Conservation (phyloP, 495 filamentous ascomycete species). For the Penicillium cosmopolitanum region DNA sequence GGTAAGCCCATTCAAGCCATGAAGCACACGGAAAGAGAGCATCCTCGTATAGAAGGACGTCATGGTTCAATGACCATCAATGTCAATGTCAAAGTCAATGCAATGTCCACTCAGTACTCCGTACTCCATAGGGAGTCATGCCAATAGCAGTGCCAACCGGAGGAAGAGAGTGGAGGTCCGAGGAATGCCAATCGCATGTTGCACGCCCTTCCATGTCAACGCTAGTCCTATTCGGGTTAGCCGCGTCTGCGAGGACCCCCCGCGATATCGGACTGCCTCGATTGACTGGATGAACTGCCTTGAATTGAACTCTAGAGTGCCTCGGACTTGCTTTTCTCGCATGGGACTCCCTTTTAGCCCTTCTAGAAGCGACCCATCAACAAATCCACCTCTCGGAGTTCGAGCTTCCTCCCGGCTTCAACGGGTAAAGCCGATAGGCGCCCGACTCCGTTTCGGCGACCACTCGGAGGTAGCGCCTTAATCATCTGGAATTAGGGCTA, state of each 20-base stretch:
- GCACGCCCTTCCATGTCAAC: constrained; percentile 47
- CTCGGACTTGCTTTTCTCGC: too few relatives aligned
- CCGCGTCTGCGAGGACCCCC: constrained; percentile 1
- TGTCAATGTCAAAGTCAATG: constrained; percentile 1
- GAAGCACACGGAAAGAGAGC: background rate
- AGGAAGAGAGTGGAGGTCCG: constrained; percentile 9
- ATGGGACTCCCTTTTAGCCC: background rate
- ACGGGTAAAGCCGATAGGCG: constrained; percentile 1
- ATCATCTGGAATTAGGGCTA: background rate
- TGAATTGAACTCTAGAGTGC: too few relatives aligned
- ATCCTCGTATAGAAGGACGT: constrained; percentile 15
- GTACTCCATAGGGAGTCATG: background rate
- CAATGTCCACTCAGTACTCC: background rate
- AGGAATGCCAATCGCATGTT: constrained; percentile 18
- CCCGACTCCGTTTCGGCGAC: constrained; percentile 2
- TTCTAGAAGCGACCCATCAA: constrained; percentile 1
- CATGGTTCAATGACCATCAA: constrained; percentile 4
- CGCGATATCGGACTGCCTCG: constrained; percentile 17
- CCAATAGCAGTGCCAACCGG: constrained; percentile 12
- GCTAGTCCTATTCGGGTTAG: constrained; percentile 33
- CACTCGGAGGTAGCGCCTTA: background rate
- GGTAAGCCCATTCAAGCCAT: too few relatives aligned
- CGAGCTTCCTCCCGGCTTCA: background rate
- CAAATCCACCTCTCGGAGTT: background rate
- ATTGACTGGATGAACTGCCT: too few relatives aligned